Conservation (phyloP, 805 yeast genomes). For the Yarrowia alimentaria region DNA sequence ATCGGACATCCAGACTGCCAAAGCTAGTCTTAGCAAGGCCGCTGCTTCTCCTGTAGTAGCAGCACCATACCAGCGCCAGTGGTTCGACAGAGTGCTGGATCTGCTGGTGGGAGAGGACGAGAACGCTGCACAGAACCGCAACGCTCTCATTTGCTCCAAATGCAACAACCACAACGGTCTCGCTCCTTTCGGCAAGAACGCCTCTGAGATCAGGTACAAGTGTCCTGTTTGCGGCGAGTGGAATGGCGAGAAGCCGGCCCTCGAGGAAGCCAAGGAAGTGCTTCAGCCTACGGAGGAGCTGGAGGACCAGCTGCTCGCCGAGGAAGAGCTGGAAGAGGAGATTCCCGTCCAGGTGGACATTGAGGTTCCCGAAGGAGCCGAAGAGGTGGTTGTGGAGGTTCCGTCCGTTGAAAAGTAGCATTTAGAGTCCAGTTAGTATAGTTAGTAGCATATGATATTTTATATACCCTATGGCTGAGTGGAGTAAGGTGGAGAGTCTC, state of each 20-base stretch:
- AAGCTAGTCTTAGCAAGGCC: background rate
- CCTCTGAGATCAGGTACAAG: conserved; percentile 51
- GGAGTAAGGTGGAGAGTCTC: no score
- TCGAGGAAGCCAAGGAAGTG: no score
- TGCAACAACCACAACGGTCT: conserved; percentile 75
- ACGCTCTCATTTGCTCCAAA: conserved; percentile 65
- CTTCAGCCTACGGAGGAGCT: background rate
- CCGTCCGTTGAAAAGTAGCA: conserved; percentile 2
- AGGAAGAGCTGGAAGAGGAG: background rate
- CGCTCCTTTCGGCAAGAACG: conserved; percentile 66
- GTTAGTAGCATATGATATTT: no score
- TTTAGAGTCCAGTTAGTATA: no score
- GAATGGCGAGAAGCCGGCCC: background rate
- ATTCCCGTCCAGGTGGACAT: background rate
- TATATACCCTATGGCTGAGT: no score
- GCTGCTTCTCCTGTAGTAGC: conserved; percentile 4
- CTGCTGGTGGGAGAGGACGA: conserved; percentile 62
- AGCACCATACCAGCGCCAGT: conserved; percentile 36
- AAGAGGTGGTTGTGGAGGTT: no score
- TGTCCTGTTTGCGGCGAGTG: conserved; percentile 48
- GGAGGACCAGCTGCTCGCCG: conserved; percentile 7
- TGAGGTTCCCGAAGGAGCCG: conserved; percentile 13
- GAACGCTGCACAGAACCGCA: conserved; percentile 55
- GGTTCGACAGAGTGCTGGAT: conserved; percentile 48
- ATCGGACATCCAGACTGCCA: background rate